These are phyloP conservation scores for Neodidymelliopsis sp. DNA, from an alignment of 2,329 filamentous ascomycete species.

Conservation along the genomic window DNA sequence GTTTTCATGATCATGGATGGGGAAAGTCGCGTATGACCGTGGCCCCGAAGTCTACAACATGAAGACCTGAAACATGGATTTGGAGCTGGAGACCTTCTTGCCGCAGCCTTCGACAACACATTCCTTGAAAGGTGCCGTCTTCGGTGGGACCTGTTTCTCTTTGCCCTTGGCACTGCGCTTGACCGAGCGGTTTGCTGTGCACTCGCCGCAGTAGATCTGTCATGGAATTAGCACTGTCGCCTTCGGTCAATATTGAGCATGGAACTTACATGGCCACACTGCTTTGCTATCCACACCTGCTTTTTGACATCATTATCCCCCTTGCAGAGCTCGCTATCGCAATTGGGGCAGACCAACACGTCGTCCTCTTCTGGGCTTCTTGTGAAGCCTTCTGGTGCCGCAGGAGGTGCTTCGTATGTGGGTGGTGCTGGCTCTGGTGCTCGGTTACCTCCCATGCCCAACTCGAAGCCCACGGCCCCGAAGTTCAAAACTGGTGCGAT, in stretches of 20 bases:
- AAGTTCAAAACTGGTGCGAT: constrained; percentile 50
- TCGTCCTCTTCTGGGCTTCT: constrained; percentile 75
- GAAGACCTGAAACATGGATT: constrained; percentile 53
- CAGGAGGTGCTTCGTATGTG: constrained; percentile 69
- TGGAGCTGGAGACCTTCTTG: constrained; percentile 42
- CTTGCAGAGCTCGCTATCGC: constrained; percentile 81
- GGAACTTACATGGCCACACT: constrained; percentile 84
- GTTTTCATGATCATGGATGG: no score
- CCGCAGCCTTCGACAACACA: constrained; percentile 57
- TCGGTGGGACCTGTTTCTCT: constrained; percentile 37
- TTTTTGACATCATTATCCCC: constrained; percentile 73
- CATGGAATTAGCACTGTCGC: constrained; percentile 7
- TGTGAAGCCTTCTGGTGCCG: constrained; percentile 79
- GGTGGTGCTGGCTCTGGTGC: constrained; percentile 41
- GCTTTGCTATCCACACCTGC: constrained; percentile 91
- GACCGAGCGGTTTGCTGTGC: constrained; percentile 51
- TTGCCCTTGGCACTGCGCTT: constrained; percentile 52
- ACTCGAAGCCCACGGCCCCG: constrained; percentile 53
- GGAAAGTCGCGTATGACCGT: background rate
- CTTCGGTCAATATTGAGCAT: background rate
- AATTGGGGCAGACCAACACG: constrained; percentile 83
- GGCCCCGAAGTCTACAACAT: constrained; percentile 30
- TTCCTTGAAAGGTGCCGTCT: constrained; percentile 51
- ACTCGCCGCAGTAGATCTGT: constrained; percentile 63
- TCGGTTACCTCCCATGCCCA: constrained; percentile 43